Conservation (phyloP, 108 stramenopile genomes). For the Pseudonitzschia pungens region DNA sequence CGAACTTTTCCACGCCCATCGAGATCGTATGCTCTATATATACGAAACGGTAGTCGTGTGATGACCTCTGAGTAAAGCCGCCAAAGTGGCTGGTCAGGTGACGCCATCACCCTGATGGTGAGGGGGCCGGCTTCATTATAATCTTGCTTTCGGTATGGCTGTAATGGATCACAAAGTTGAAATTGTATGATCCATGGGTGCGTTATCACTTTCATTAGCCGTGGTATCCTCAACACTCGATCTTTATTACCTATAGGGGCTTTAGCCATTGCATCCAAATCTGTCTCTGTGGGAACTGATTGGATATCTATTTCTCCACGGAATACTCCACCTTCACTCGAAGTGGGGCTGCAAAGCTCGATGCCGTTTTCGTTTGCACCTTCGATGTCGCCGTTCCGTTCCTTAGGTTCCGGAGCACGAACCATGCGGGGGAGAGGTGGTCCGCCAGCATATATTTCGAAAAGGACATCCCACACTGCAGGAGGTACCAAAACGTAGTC, state of each 20-base stretch:
- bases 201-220: conserved; percentile 55
- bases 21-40: conserved; percentile 48
- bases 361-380: conserved; percentile 20
- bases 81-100: conserved; percentile 85
- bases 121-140: conserved; percentile 53
- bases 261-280: conserved; percentile 32
- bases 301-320: background rate
- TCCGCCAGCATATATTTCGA: conserved; percentile 85
- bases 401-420: conserved; percentile 30
- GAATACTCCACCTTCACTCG: background rate
- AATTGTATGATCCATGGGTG: conserved; percentile 85
- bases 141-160: conserved; percentile 82
- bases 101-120: conserved; percentile 76
- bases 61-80: conserved; percentile 73
- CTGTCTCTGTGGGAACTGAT: conserved; percentile 18
- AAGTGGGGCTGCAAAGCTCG: conserved; percentile 19
- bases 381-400: background rate
- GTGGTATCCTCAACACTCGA: conserved; percentile 54
- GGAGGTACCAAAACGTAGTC: conserved; percentile 81
- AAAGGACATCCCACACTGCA: conserved; percentile 84
- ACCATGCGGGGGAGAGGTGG: conserved; percentile 87
- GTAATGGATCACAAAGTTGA: conserved; percentile 77
- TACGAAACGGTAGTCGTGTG: conserved; percentile 60
- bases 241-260: conserved; percentile 13
- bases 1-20: conserved; percentile 69